Percentiles rank a stretch among this genome's conserved stretches.
phyloP scores from a whole-genome alignment of 768 basidiomycete genomes.

The Suillus tomentosus region DNA sequence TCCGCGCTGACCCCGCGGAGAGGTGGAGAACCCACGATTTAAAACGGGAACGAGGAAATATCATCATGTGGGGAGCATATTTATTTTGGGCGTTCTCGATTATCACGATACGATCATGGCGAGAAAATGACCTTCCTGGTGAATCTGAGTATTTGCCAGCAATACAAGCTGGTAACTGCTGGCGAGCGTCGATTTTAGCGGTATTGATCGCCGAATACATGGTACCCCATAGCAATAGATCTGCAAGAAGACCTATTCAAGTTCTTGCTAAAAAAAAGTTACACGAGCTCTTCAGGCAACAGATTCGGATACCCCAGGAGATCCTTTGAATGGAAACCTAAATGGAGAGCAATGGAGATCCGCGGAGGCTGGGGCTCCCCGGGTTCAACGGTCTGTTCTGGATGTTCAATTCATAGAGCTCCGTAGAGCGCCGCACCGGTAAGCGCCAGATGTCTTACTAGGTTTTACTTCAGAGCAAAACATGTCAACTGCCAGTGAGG shows the following conservation, averaged over 20 bases:
- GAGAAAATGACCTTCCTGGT: not conserved
- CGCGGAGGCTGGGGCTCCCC: not conserved
- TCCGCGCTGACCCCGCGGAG: not conserved
- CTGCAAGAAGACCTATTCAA: not conserved
- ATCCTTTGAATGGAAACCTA: not conserved
- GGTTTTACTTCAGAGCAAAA: not conserved
- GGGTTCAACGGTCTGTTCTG: not conserved
- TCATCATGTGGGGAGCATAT: not conserved
- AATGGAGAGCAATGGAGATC: not conserved
- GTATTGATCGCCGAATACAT: not conserved
- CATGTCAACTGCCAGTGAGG: not conserved
- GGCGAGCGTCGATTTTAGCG: not conserved
- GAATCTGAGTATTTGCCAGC: not conserved
- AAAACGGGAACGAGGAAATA: slow-evolving; percentile 23
- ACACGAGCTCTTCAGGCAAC: not conserved
- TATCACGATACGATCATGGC: not conserved
- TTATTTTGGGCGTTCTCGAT: not conserved
- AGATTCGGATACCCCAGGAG: not conserved
- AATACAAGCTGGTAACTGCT: not conserved
- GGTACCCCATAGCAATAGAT: not conserved
- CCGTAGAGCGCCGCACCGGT: not conserved
- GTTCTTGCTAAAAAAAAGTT: no score
- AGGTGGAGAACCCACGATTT: not conserved
- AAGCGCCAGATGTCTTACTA: no score
- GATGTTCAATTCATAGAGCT: not conserved